Evolutionary conservation across 495 filamentous ascomycete genomes (phyloP).

Genomic region (Xylaria grammica): DNA sequence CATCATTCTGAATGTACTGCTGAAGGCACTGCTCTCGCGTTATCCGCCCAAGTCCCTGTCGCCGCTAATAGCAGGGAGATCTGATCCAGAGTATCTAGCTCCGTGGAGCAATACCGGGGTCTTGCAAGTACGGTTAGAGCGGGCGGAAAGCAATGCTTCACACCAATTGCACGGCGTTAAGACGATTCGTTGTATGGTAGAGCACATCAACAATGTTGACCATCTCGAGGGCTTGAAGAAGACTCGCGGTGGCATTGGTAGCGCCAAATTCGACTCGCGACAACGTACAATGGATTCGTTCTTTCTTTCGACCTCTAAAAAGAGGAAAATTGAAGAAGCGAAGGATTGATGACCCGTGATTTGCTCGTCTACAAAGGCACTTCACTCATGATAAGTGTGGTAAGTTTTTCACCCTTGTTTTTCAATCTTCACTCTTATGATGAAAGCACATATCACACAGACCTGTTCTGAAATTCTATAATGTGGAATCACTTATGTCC

Average conservation of each 20-base stretch:
- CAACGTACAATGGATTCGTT: conserved; percentile 81
- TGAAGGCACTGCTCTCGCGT: conserved; percentile 63
- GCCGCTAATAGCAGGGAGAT: conserved; percentile 35
- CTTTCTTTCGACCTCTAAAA: conserved; percentile 60
- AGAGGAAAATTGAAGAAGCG: conserved; percentile 42
- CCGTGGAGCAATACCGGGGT: conserved; percentile 53
- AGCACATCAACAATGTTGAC: conserved; percentile 55
- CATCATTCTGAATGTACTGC: conserved; percentile 71
- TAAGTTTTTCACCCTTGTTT: conserved; percentile 37
- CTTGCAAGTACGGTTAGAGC: conserved; percentile 30
- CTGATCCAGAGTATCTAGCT: conserved; percentile 28
- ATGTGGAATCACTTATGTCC: conserved; percentile 70
- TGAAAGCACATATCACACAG: conserved; percentile 74
- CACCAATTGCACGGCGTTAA: background rate
- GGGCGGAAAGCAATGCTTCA: background rate
- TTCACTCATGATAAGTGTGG: conserved; percentile 15
- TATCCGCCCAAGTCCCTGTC: conserved; percentile 46
- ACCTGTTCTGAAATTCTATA: conserved; percentile 72
- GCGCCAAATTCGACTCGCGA: conserved; percentile 69
- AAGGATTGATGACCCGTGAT: conserved; percentile 1
- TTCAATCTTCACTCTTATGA: conserved; percentile 51
- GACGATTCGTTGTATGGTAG: conserved; percentile 22
- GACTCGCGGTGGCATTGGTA: conserved; percentile 78
- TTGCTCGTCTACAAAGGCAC: background rate
- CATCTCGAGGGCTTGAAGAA: conserved; percentile 77